A percentile compares a stretch with the other conserved stretches of the same genome.
Evolutionary conservation across 495 filamentous ascomycete genomes (phyloP).

Genomic region (Lepidopterella palustris): DNA sequence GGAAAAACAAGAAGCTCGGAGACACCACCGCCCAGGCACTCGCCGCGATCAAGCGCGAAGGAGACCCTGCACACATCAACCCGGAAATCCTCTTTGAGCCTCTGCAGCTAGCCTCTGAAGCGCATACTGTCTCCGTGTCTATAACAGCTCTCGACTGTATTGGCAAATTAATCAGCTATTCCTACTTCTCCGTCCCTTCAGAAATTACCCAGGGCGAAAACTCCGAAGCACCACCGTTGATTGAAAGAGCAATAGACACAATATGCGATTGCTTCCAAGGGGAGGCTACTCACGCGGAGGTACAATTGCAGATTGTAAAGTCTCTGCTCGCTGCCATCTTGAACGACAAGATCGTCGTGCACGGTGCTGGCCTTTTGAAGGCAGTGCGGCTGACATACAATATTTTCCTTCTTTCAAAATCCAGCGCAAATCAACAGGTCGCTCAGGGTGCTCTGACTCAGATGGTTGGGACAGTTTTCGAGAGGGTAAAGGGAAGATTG

Average conservation of each 20-base stretch:
- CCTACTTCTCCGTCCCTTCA: conserved; percentile 82
- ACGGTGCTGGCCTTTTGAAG: conserved; percentile 93
- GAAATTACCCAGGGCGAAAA: conserved; percentile 34
- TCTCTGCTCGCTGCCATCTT: conserved; percentile 89
- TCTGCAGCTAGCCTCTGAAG: conserved; percentile 77
- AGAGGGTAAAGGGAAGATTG: conserved; percentile 80
- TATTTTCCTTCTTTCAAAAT: conserved; percentile 92
- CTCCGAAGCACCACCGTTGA: conserved; percentile 54
- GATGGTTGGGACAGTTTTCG: conserved; percentile 98
- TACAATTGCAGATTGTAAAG: conserved; percentile 97
- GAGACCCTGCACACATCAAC: conserved; percentile 57
- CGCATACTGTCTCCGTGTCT: conserved; percentile 71
- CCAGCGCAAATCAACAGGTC: conserved; percentile 85
- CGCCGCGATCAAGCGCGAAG: conserved; percentile 71
- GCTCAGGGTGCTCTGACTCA: conserved; percentile 95
- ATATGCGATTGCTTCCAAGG: conserved; percentile 99
- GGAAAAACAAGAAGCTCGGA: conserved; percentile 68
- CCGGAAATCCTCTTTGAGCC: conserved; percentile 90
- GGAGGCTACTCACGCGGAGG: conserved; percentile 80
- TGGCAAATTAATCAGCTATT: conserved; percentile 96
- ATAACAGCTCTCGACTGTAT: conserved; percentile 95
- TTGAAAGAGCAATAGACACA: conserved; percentile 96
- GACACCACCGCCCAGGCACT: conserved; percentile 76
- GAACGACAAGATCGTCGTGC: conserved; percentile 97
- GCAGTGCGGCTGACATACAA: conserved; percentile 99